phyloP scores from a whole-genome alignment of 192 early-diverging fungal species.

The Coemansia interrupta region DNA sequence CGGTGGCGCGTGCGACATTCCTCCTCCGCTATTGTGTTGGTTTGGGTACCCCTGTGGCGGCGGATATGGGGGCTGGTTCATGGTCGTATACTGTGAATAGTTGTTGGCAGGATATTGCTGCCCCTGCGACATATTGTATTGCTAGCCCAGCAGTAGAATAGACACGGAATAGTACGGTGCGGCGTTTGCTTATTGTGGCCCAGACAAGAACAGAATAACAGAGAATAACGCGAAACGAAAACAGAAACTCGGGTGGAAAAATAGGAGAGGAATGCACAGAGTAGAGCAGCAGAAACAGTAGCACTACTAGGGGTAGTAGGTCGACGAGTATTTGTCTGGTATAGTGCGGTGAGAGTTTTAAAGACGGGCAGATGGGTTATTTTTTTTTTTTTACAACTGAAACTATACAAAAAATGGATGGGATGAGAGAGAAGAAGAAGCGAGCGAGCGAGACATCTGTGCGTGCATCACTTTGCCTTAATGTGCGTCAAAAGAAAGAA shows the following conservation, averaged over 20 bases:
- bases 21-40: not conserved
- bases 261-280: not conserved
- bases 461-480: no score
- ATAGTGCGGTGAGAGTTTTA: no score
- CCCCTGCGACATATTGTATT: conserved; percentile 4
- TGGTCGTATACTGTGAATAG: conserved; percentile 7
- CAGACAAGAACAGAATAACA: not conserved
- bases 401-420: no score
- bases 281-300: conserved; percentile 1
- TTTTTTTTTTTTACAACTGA: no score
- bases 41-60: conserved; percentile 1
- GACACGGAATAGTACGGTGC: not conserved
- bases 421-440: no score
- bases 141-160: no score
- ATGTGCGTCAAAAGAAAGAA: no score
- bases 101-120: not conserved
- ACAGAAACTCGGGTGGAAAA: not conserved
- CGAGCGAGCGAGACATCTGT: no score
- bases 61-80: conserved; percentile 5
- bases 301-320: no score
- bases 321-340: no score
- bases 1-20: conserved; percentile 7
- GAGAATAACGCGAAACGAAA: not conserved
- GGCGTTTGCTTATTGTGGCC: not conserved
- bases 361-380: no score